A percentile compares a stretch with the other conserved stretches of the same genome.
phyloP scores from a whole-genome alignment of 352 stramenopile species.

The Phytophthora syringae region DNA sequence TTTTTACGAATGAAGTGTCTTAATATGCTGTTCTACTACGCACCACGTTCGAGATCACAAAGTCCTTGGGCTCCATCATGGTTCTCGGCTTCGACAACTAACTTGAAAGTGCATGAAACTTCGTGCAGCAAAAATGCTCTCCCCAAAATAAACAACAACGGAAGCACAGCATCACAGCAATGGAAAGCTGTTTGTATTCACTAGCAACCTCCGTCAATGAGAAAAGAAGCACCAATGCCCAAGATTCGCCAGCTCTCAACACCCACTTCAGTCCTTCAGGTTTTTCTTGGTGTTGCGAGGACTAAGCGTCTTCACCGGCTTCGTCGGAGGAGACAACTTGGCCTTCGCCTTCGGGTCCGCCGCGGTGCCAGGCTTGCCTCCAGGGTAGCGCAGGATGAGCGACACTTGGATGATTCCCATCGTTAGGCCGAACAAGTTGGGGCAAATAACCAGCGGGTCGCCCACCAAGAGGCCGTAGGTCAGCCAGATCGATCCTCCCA shows the following conservation, averaged over 20 bases:
- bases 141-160: constrained; percentile 23
- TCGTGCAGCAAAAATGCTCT: background rate
- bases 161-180: constrained; percentile 12
- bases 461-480: constrained; percentile 72
- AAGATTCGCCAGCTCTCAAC: background rate
- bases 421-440: constrained; percentile 70
- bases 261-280: constrained; percentile 28
- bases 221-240: background rate
- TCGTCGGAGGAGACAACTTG: constrained; percentile 17
- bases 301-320: constrained; percentile 25
- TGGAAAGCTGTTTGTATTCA: constrained; percentile 13
- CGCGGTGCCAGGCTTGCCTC: constrained; percentile 31
- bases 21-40: background rate
- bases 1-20: background rate
- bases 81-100: constrained; percentile 1
- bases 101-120: background rate
- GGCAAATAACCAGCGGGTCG: constrained; percentile 69
- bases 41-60: constrained; percentile 59
- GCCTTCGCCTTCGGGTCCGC: constrained; percentile 21
- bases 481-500: constrained; percentile 70
- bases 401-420: constrained; percentile 81
- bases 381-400: constrained; percentile 63
- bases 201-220: constrained; percentile 1
- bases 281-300: constrained; percentile 36
- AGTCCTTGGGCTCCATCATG: constrained; percentile 69